Evolutionary conservation across 179 eudicot species (phyloP), one percentile per base, ranked within the genome.

Genomic region (Beta lomatogona): DNA sequence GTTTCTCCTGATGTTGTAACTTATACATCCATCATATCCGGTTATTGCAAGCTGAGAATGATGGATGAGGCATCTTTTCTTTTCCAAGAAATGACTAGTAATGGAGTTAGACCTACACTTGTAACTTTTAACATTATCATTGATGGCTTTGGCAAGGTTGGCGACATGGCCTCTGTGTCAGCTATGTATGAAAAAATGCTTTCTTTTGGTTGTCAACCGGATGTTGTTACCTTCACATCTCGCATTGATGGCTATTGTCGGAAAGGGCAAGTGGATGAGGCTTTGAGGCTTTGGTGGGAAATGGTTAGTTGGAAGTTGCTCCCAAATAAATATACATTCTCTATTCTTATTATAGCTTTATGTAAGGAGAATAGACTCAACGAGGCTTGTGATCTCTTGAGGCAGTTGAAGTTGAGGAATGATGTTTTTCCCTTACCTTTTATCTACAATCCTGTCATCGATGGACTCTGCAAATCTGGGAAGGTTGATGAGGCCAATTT

Each of bases 401-500:
- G 75, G 81, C 86, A 91, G 77, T 83, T 96, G 84, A 88, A 88
- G 76, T 50, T n/a, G 81, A 92, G 90, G 82, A 92, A 94, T 36
- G 77, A 75, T 85, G 88, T 91, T 75, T 77, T 84, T 52, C 92
- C 92, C 60, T 80, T 73, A 82, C 88, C 97, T 69, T 96, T 96
- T 85, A 86, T 92, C 66, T 96, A 89, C 86, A 94, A 96, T 83
- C 96, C 98, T 71, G 91, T 96, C 45, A 87, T 96, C 86, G 99
- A 96, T 83, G 99, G 98, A 46, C 91, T 92, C 46, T 94, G 96
- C 83, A 96, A 94, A 82, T 87, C 92, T 58, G 98, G 99, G 16
- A 91, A 92, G 74, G 86, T 96, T 31, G 98, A 92, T 50, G 92
- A 91, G 85, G 99, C 99, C 67, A 96, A 91, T 85, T 65, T 79